Percentiles rank a stretch among this genome's conserved stretches.
phyloP scores from a whole-genome alignment of 345 rosid genomes.

The Noccaea caerulescens region DNA sequence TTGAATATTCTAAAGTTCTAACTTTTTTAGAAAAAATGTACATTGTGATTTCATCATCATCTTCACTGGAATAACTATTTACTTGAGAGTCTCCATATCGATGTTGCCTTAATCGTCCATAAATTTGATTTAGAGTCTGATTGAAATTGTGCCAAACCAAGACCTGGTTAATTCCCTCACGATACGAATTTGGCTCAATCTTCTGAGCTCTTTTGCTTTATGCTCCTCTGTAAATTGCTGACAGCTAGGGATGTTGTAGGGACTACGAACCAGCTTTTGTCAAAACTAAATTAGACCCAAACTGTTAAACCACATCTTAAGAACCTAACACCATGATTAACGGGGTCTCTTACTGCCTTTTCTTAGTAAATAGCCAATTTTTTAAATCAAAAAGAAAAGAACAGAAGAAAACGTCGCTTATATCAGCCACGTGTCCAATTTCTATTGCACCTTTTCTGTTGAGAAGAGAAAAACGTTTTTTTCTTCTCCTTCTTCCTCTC shows the following conservation, averaged over 20 bases:
- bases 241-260: too few species aligned
- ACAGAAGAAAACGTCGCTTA: too few species aligned
- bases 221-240: too few species aligned
- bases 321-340: too few species aligned
- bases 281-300: neutral
- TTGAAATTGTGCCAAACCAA: neutral
- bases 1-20: slow-evolving; percentile 19
- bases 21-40: slow-evolving; percentile 11
- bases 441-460: too few species aligned
- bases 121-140: neutral
- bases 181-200: neutral
- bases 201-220: neutral
- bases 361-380: too few species aligned
- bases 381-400: too few species aligned
- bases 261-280: neutral
- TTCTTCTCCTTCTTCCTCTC: too few species aligned
- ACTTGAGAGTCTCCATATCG: neutral
- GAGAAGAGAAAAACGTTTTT: too few species aligned
- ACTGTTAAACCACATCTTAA: neutral
- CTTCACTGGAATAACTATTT: neutral
- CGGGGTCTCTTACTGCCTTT: too few species aligned
- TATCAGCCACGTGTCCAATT: too few species aligned
- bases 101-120: neutral
- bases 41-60: neutral
- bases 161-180: too few species aligned